Percentiles rank a stretch among this genome's conserved stretches.
Conservation (phyloP, 2,329 filamentous ascomycete genomes). For the Fusarium pseudocircinatum region DNA sequence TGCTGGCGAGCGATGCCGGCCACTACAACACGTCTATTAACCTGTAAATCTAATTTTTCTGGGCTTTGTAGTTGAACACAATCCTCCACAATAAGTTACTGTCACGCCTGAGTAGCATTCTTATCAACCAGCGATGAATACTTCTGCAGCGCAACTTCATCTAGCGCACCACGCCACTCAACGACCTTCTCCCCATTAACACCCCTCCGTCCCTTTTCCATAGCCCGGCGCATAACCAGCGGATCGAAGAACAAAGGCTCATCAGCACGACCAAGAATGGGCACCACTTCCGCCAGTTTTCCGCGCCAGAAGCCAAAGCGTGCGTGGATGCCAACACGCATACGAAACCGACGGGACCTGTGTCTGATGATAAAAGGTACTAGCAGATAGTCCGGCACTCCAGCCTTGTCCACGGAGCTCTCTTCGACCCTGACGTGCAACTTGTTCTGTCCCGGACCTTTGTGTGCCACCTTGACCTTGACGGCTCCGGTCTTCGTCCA, state of each 20-base stretch:
- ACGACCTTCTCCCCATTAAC: background rate
- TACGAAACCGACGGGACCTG: background rate
- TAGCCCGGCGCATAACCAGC: background rate
- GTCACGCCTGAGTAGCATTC: background rate
- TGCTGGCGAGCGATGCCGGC: too few relatives aligned
- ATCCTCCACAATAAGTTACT: too few relatives aligned
- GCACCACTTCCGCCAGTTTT: background rate
- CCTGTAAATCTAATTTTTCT: too few relatives aligned
- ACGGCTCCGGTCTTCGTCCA: background rate
- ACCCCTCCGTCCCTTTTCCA: background rate
- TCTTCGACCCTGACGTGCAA: background rate
- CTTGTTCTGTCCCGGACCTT: background rate
- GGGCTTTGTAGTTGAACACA: too few relatives aligned
- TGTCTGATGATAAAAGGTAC: background rate
- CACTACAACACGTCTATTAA: too few relatives aligned
- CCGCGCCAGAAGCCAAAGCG: background rate
- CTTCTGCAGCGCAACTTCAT: background rate
- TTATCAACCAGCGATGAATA: background rate
- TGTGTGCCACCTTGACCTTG: background rate
- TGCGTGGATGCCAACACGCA: background rate
- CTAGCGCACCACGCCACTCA: background rate
- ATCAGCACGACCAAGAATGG: background rate
- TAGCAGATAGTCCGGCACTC: background rate
- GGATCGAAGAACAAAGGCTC: background rate
- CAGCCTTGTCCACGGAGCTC: background rate